Base-by-base conservation (phyloP, 2,329 filamentous ascomycete species). In the Sporothrix schenckii region DNA sequence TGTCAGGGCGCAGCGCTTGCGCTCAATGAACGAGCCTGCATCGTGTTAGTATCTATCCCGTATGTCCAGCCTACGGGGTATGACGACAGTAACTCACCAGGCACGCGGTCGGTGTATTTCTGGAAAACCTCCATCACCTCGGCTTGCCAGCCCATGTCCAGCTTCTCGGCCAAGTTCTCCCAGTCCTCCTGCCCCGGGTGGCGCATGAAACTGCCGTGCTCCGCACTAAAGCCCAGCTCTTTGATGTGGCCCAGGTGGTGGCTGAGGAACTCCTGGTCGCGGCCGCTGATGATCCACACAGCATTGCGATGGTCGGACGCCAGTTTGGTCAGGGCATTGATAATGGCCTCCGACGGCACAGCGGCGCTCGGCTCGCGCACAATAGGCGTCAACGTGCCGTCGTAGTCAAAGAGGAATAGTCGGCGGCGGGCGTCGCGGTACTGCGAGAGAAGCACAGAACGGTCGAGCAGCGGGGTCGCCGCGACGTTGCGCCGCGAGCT, bases 391-490 rank as follows among this genome's bases (percentile, higher is more conserved):
- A 99, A 86, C 0, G 95, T 99, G 63, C 95, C 95, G 78, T 99
- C 95, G 77, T 99, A 99, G 81, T 99, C 95, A 78, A 98, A 97
- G 92, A 99, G 94, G 83, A 98, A 97, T 3, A 99, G 84, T 13
- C 95, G 89, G 80, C 92, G 92, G 73, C 87, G 87, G 3, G 93
- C 89, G 52, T 86, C 83, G 72, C 89, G 88, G 80, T 97, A 98
- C 72, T 90, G 89, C 69, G 85, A 82, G 50, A 97, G 83, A 74
- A 97, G 81, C 73, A 88, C 84, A 3, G 88, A 84, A 49, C 89
- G 89, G 78, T 98, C 93, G 24, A 98, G 87, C 1, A 91, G 85
- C 0, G 94, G 94, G 0, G 94, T 98, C 3, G 90, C 88, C 71
- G 91, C 87, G 13, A 89, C 87, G 72, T 91, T 89, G 74, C 91